These are phyloP conservation scores for Pythium oligandrum DNA, from an alignment of 352 stramenopile genomes.

Conservation along the genomic window DNA sequence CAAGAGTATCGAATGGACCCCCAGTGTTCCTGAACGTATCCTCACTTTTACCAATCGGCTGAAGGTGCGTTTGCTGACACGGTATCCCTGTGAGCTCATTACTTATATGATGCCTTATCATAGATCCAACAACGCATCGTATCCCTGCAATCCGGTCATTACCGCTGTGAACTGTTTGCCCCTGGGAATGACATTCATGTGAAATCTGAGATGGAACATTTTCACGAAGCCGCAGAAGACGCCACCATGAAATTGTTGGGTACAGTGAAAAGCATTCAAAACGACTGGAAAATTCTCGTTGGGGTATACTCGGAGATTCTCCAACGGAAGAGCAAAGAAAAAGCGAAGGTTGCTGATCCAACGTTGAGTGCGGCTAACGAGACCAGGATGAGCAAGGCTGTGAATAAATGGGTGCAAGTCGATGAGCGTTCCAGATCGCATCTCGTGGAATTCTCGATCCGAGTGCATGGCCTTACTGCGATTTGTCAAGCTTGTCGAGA, in stretches of 20 bases:
- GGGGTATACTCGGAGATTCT: constrained; percentile 34
- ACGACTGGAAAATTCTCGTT: constrained; percentile 44
- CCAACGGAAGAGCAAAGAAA: constrained; percentile 12
- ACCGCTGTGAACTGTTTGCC: constrained; percentile 31
- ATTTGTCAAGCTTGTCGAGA: constrained; percentile 61
- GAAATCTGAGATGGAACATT: constrained; percentile 25
- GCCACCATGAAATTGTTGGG: background rate
- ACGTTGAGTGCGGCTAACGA: constrained; percentile 70
- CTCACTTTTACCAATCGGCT: constrained; percentile 21
- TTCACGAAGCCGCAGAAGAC: constrained; percentile 8
- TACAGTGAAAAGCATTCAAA: constrained; percentile 18
- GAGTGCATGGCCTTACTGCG: constrained; percentile 30
- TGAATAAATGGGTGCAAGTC: constrained; percentile 16
- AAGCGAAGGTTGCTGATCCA: constrained; percentile 30
- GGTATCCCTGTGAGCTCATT: background rate
- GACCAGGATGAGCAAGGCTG: constrained; percentile 36
- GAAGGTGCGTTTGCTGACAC: constrained; percentile 10
- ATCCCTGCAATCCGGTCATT: constrained; percentile 1
- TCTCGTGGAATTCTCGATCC: constrained; percentile 53
- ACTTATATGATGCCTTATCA: no score
- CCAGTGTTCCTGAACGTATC: constrained; percentile 13
- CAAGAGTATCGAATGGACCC: constrained; percentile 38
- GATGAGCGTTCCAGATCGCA: constrained; percentile 13
- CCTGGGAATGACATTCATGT: constrained; percentile 29
- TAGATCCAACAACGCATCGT: no score